Conservation (phyloP, 352 stramenopile species). For the Pythium chondricola region DNA sequence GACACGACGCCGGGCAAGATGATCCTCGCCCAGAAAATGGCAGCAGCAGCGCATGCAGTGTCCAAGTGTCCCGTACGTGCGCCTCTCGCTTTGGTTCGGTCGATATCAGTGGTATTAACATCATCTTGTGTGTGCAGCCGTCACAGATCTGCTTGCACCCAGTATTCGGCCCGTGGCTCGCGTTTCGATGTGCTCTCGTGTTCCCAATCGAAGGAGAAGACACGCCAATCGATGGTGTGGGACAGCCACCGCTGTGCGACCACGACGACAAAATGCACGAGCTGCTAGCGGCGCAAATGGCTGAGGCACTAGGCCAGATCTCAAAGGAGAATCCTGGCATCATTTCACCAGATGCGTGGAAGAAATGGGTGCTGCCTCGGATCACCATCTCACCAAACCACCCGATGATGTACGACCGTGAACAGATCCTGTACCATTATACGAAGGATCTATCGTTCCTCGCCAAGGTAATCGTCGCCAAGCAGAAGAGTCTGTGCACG, state of each 20-base stretch:
- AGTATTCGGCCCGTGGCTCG: conserved; percentile 56
- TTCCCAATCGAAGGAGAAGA: conserved; percentile 33
- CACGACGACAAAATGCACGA: conserved; percentile 36
- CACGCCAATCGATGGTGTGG: not conserved
- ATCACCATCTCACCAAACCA: conserved; percentile 56
- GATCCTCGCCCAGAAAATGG: conserved; percentile 71
- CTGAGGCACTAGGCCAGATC: conserved; percentile 32
- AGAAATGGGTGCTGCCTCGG: conserved; percentile 45
- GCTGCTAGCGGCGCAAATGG: conserved; percentile 35
- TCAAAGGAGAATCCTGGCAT: conserved; percentile 21
- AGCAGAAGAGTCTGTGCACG: conserved; percentile 22
- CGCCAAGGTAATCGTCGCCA: conserved; percentile 25
- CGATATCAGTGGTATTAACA: not conserved
- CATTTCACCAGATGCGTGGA: conserved; percentile 47
- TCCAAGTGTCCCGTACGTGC: conserved; percentile 39
- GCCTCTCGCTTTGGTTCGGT: too few relatives aligned
- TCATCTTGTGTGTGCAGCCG: conserved; percentile 21
- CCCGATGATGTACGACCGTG: conserved; percentile 46
- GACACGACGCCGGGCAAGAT: conserved; percentile 64
- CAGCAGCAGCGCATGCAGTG: conserved; percentile 35
- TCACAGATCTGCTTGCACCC: conserved; percentile 62
- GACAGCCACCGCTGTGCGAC: conserved; percentile 27
- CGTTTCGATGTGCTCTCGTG: conserved; percentile 56
- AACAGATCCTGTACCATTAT: conserved; percentile 74
- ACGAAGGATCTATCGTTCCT: conserved; percentile 53